phyloP scores from a whole-genome alignment of 768 basidiomycete species.

The Coprinellus aureogranulatus region DNA sequence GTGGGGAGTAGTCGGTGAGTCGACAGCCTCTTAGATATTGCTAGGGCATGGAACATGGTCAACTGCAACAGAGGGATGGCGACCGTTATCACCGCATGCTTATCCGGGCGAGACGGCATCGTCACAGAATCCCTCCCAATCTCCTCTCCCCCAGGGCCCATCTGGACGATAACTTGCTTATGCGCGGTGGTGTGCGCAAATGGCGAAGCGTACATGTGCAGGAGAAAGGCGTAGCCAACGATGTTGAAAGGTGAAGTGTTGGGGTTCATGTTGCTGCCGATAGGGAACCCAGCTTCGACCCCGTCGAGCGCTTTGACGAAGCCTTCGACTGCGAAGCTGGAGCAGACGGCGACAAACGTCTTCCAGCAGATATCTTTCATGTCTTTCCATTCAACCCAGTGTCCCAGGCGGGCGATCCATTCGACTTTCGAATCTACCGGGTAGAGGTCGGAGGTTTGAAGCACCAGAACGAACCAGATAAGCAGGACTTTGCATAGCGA shows the following conservation, averaged over 20 bases:
- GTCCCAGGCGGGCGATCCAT: slow-evolving; percentile 34
- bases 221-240: slow-evolving; percentile 76
- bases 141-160: too few species aligned
- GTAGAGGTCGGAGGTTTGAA: slow-evolving; percentile 51
- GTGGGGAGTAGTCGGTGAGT: slow-evolving; percentile 73
- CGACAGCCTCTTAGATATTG: slow-evolving; percentile 61
- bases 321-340: slow-evolving; percentile 61
- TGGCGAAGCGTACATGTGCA: slow-evolving; percentile 72
- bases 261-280: slow-evolving; percentile 35
- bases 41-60: slow-evolving; percentile 61
- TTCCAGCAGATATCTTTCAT: slow-evolving; percentile 71
- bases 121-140: slow-evolving; percentile 34
- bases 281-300: slow-evolving; percentile 37
- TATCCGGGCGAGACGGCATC: slow-evolving; percentile 63
- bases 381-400: slow-evolving; percentile 47
- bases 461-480: slow-evolving; percentile 56
- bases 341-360: slow-evolving; percentile 68
- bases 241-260: slow-evolving; percentile 38
- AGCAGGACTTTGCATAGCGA: slow-evolving; percentile 54
- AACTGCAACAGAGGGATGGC: slow-evolving; percentile 72
- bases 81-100: slow-evolving; percentile 71
- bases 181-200: slow-evolving; percentile 42
- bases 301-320: slow-evolving; percentile 71
- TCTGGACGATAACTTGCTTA: too few species aligned
- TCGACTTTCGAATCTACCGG: slow-evolving; percentile 24